Conservation (phyloP, 2,329 filamentous ascomycete genomes). For the Ceratocystis ficicola region DNA sequence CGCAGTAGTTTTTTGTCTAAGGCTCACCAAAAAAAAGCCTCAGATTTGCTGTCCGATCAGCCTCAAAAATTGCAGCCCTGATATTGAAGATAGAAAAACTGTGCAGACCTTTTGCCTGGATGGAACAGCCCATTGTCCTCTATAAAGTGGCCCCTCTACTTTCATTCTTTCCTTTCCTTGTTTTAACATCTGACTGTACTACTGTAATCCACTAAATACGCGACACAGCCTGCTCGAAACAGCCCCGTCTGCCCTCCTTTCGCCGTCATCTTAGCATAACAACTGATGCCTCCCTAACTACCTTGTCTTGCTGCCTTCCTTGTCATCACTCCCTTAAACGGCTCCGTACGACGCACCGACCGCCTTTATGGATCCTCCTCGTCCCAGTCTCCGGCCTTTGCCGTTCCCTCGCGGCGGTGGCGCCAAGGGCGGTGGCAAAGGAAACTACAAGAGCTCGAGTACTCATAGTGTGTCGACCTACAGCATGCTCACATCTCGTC, state of each 20-base stretch:
- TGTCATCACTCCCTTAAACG: not conserved
- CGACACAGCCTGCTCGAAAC: conserved; percentile 3
- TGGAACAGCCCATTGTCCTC: not conserved
- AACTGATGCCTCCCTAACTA: not conserved
- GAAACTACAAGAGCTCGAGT: conserved; percentile 11
- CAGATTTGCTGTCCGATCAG: not conserved
- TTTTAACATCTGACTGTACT: not conserved
- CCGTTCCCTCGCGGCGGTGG: conserved; percentile 5
- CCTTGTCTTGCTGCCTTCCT: not conserved
- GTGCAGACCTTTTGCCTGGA: too few relatives aligned
- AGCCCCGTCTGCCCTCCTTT: not conserved
- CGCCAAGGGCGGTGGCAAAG: not conserved
- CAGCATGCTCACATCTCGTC: not conserved
- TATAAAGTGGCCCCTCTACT: not conserved
- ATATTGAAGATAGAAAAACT: too few relatives aligned
- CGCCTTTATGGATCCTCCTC: not conserved
- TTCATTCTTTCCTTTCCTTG: not conserved
- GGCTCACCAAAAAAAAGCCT: not conserved
- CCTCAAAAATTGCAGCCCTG: not conserved
- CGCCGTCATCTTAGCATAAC: not conserved
- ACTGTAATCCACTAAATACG: not conserved
- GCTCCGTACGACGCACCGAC: not conserved
- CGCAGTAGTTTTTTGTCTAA: not conserved
- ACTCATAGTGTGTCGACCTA: conserved; percentile 1
- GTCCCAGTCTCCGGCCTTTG: conserved; percentile 8